Percentiles rank a stretch among this genome's conserved stretches.
phyloP scores from a whole-genome alignment of 2,329 filamentous ascomycete genomes.

The Teratosphaeria pseudoeucalypti region DNA sequence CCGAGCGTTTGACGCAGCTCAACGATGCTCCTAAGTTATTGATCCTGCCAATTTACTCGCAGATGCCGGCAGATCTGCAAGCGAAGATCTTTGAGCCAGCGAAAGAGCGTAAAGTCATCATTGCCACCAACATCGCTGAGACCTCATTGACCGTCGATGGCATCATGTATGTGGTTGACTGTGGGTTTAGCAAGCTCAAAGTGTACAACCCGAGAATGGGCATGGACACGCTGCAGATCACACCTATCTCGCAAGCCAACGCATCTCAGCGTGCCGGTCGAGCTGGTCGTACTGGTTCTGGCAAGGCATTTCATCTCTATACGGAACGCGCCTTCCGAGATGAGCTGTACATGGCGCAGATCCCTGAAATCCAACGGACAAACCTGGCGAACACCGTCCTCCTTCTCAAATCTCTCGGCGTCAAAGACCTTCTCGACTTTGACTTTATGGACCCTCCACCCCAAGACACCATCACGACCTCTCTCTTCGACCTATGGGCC shows the following conservation, averaged over 20 bases:
- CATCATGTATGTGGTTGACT: constrained; percentile 98
- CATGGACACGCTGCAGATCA: constrained; percentile 97
- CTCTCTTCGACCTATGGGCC: constrained; percentile 94
- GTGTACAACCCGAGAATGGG: constrained; percentile 99
- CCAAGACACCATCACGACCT: constrained; percentile 94
- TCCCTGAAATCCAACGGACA: constrained; percentile 93
- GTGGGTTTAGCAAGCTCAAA: constrained; percentile 93
- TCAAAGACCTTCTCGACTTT: constrained; percentile 89
- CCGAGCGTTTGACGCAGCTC: constrained; percentile 74
- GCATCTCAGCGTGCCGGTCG: constrained; percentile 86
- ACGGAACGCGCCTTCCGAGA: constrained; percentile 93
- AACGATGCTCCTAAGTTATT: constrained; percentile 92
- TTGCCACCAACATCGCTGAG: constrained; percentile 97
- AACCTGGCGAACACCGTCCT: constrained; percentile 93
- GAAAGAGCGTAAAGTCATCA: constrained; percentile 91
- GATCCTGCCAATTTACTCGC: constrained; percentile 95
- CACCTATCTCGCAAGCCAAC: constrained; percentile 94
- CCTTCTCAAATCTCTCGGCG: constrained; percentile 84
- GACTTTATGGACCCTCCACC: constrained; percentile 99
- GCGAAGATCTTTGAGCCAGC: constrained; percentile 94
- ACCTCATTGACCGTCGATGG: constrained; percentile 96
- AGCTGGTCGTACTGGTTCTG: constrained; percentile 86
- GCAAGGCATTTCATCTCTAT: constrained; percentile 87
- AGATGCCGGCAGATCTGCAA: constrained; percentile 97
- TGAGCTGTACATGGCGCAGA: constrained; percentile 91